Evolutionary conservation across 2,329 filamentous ascomycete species (phyloP), one percentile per base, ranked within the genome.

Genomic region (Pyricularia pennisetigena): DNA sequence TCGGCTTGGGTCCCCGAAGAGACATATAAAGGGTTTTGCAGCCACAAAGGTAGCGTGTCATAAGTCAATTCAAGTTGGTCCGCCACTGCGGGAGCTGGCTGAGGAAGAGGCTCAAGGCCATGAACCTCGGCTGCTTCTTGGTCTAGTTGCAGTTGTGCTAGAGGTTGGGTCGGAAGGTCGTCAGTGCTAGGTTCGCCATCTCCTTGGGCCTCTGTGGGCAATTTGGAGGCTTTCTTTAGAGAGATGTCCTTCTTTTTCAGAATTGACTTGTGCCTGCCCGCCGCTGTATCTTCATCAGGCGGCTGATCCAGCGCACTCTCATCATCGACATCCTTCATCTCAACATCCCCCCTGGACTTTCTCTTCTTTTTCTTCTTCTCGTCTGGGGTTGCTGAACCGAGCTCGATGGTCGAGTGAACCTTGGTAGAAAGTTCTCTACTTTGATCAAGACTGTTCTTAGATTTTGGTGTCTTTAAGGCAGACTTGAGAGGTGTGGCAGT

Each of bases 31-130:
- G 94, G 93, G 14, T 88, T 84, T 5, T 90, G 87, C 14, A 97
- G 82, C 94, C 94, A 98, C 2, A 82, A 72, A 0, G 94, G 94
- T 2, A 97, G 82, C 0, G 91, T 90, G 32, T 93, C 89, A 77
- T 92, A 93, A n/a, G 85, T 85, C 2, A 90, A 87, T 67, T 84
- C 83, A 66, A 85, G 83, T 0, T 81, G 80, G 32, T 85, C 79
- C 64, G 88, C 84, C 0, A 83, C 80, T 0, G 87, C 82, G 0
- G 85, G 86, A 35, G 85, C 85, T 14, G 92, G 93, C 72, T 97
- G 93, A 8, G 93, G 93, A 24, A 97, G 82, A 7, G 93, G 93
- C 68, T 90, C 88, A 0, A 98, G 82, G 26, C 92, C 92, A 75
- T 93, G 88, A 3, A 88, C 76, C 73, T 86, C 83, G 14, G 49